Evolutionary conservation across 495 filamentous ascomycete species (phyloP).

Genomic region (Terfezia claveryi): DNA sequence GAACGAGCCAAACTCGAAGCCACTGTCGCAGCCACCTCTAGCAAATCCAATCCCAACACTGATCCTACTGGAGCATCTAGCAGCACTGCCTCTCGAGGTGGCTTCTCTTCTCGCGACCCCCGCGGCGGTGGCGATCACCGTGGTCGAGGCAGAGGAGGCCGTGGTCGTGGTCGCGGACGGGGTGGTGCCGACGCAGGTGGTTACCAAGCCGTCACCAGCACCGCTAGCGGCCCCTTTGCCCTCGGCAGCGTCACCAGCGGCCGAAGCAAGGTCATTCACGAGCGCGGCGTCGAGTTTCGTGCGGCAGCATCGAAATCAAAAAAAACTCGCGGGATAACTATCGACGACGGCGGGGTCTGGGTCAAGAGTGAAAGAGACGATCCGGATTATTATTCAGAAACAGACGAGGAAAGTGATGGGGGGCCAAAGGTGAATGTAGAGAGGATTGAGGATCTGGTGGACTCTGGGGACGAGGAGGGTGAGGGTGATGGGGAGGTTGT

Average conservation of each 20-base stretch:
- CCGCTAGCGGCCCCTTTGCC: conserved; percentile 12
- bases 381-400: conserved; percentile 1
- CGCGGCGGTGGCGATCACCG: conserved; percentile 1
- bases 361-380: neutral
- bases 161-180: conserved; percentile 8
- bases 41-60: conserved; percentile 1
- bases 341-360: neutral
- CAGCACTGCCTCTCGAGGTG: neutral
- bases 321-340: neutral
- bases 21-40: conserved; percentile 5
- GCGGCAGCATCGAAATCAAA: neutral
- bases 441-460: conserved; percentile 11
- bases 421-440: conserved; percentile 16
- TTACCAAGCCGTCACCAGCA: neutral
- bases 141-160: neutral
- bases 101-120: too few species aligned
- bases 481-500: conserved; percentile 1
- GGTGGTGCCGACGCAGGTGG: conserved; percentile 4
- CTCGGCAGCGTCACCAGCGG: conserved; percentile 9
- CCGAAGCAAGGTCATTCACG: conserved; percentile 8
- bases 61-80: neutral
- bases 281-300: conserved; percentile 5
- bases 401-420: conserved; percentile 8
- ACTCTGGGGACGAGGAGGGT: conserved; percentile 1
- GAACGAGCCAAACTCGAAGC: conserved; percentile 15